These are phyloP conservation scores for Didymella pomorum DNA, from an alignment of 2,329 filamentous ascomycete genomes.

Conservation along the genomic window DNA sequence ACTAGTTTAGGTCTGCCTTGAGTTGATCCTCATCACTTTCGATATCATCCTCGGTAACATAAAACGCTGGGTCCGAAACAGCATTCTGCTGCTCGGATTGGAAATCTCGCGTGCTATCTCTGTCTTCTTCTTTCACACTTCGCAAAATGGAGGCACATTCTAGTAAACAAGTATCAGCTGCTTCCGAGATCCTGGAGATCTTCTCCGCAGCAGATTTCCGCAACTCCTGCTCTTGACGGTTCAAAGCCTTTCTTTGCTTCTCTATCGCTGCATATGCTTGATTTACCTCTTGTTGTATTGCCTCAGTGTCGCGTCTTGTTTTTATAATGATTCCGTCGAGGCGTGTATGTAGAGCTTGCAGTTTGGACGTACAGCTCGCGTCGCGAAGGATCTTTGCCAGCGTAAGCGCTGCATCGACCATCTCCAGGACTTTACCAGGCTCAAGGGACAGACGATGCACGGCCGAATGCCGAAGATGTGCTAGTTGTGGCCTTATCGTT, in stretches of 20 bases:
- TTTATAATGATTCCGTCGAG: neutral
- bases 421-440: neutral
- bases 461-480: neutral
- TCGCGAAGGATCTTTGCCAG: neutral
- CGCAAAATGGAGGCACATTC: neutral
- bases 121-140: neutral
- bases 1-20: neutral
- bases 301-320: neutral
- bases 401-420: neutral
- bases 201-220: neutral
- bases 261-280: neutral
- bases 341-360: neutral
- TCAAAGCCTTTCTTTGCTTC: neutral
- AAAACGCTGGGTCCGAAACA: neutral
- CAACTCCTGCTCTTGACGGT: neutral
- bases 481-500: neutral
- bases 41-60: neutral
- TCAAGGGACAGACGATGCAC: neutral
- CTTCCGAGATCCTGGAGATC: neutral
- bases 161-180: neutral
- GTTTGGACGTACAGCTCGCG: neutral
- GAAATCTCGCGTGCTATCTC: neutral
- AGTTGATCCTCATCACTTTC: neutral
- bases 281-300: neutral
- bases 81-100: neutral